Base-by-base conservation (phyloP, 495 filamentous ascomycete species). In the Hyaloscypha hepaticicola region DNA sequence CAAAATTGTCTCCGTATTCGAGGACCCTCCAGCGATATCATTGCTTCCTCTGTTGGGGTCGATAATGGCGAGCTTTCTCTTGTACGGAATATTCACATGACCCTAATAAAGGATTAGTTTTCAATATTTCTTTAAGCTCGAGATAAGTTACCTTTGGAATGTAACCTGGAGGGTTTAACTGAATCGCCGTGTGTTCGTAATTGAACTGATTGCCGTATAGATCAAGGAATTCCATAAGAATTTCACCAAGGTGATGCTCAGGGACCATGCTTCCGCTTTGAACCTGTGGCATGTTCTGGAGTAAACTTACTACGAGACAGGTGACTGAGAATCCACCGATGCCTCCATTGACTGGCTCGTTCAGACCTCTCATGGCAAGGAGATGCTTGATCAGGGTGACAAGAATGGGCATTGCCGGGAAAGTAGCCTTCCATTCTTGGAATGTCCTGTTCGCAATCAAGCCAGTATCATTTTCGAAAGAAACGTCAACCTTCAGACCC, bases 281-380 rank as follows among this genome's bases (percentile, higher is more conserved):
- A 2, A 88, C 74, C 55, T 87, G 80, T 4, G 92, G 91, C 78
- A 89, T 82, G 62, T 88, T 83, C 69, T 97, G 89, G 19, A 98
- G 76, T 67, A 97, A 78, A 74, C 87, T 92, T 57, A 91, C 87
- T n/a, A 97, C 90, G 49, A 99, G 82, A 77, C 96, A 99, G 48
- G 89, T 96, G 58, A 96, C 88, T 1, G 92, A 89, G 71, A 98
- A 97, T 1, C 94, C 93, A 34, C 95, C 96, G n/a, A 99, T 81
- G 0, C 96, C 96, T 61, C 96, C 96, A 50, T 84, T 88, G 22
- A 88, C 86, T 2, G 96, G 92, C 73, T 99, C 95, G 66, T 97
- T 96, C 38, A 97, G 79, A 1, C 87, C 90, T 49, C 93, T 85
- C 85, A 99, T 93, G 21, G 88, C 78, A 22, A 99, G 78, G 61